A percentile compares a stretch with the other conserved stretches of the same genome.
Conservation (phyloP, 2,329 filamentous ascomycete species). For the Immersiporthe knoxdaviesiana region DNA sequence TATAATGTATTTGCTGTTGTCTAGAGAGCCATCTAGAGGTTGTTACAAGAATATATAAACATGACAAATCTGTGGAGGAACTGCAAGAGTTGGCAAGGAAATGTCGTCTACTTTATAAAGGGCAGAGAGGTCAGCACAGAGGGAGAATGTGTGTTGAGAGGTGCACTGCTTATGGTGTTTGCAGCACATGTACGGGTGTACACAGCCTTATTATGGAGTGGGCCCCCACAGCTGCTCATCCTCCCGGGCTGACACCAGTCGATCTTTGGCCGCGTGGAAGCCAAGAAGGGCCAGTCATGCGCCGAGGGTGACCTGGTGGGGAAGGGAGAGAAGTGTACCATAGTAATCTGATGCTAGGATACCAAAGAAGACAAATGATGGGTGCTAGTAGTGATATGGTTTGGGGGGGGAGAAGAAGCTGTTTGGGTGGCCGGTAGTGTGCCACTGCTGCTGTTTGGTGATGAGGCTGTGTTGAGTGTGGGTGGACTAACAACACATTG, state of each 20-base stretch:
- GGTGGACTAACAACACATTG: background rate
- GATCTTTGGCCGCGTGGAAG: background rate
- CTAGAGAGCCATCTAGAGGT: background rate
- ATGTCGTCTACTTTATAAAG: too few relatives aligned
- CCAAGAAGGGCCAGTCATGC: background rate
- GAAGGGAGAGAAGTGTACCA: background rate
- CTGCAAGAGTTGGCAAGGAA: background rate
- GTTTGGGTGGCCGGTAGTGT: background rate
- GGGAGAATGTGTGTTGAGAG: background rate
- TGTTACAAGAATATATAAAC: background rate
- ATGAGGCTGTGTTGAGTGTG: background rate
- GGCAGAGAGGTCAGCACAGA: too few relatives aligned
- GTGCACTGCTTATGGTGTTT: background rate
- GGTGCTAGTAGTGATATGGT: too few relatives aligned
- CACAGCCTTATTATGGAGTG: background rate
- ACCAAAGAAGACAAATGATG: background rate
- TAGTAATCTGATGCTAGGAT: background rate
- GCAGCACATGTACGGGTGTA: background rate
- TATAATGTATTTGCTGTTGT: background rate
- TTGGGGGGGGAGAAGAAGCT: background rate
- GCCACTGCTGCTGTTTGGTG: background rate
- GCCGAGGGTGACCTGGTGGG: background rate
- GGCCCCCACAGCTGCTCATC: background rate
- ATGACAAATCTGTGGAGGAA: too few relatives aligned
- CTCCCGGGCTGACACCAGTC: background rate